These are phyloP conservation scores for Hansenula lynferdii DNA, from an alignment of 1,139 yeast genomes.

Conservation along the genomic window DNA sequence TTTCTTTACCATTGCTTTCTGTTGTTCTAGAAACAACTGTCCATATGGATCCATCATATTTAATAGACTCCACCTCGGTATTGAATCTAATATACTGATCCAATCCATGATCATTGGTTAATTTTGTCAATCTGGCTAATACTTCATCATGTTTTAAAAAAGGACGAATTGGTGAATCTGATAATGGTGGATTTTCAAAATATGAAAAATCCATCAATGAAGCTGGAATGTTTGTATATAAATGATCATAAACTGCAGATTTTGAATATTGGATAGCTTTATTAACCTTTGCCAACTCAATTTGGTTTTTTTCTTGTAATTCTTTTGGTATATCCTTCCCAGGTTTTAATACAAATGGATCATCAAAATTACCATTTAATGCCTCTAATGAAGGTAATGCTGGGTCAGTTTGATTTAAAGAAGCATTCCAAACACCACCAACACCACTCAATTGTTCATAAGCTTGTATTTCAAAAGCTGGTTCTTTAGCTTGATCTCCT, in stretches of 20 bases:
- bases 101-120: background rate
- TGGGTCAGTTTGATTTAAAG: slow-evolving; percentile 7
- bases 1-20: slow-evolving; percentile 15
- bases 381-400: slow-evolving; percentile 4
- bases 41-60: slow-evolving; percentile 22
- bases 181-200: background rate
- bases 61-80: slow-evolving; percentile 34
- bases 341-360: background rate
- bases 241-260: slow-evolving; percentile 35
- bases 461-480: slow-evolving; percentile 24
- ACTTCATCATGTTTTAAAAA: slow-evolving; percentile 1
- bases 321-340: too few species aligned
- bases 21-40: slow-evolving; percentile 25
- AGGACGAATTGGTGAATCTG: background rate
- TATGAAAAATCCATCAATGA: slow-evolving; percentile 1
- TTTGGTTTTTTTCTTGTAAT: too few species aligned
- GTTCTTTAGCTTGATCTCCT: slow-evolving; percentile 2
- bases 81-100: slow-evolving; percentile 19
- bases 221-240: slow-evolving; percentile 41
- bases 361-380: slow-evolving; percentile 1
- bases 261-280: slow-evolving; percentile 26
- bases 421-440: slow-evolving; percentile 27
- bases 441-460: slow-evolving; percentile 23
- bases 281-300: background rate
- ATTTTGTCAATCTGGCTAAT: background rate